Conservation (phyloP, 2,329 filamentous ascomycete species). For the Cladophialophora bantiana region DNA sequence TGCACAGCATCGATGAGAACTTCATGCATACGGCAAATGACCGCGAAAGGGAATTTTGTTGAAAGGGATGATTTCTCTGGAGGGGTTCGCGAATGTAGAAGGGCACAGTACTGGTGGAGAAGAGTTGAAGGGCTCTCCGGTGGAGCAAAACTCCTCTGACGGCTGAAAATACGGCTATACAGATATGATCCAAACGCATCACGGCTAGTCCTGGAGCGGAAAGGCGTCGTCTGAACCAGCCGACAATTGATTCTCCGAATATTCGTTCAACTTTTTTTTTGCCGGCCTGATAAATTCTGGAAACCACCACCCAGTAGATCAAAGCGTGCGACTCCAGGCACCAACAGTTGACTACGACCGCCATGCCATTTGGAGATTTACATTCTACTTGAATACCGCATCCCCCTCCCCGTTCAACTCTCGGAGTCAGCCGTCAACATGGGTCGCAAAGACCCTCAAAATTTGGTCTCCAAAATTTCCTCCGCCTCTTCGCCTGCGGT, state of each 20-base stretch:
- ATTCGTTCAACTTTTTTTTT: slow-evolving; percentile 51
- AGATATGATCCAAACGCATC: neutral
- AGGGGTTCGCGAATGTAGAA: neutral
- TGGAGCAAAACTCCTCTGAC: neutral
- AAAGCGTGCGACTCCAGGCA: neutral
- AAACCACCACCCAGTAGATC: neutral
- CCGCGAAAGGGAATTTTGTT: neutral
- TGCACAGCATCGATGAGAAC: neutral
- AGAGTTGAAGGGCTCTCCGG: neutral
- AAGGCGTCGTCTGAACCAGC: neutral
- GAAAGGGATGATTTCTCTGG: neutral
- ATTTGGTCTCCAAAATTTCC: slow-evolving; percentile 53
- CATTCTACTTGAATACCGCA: slow-evolving; percentile 4
- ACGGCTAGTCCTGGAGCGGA: slow-evolving; percentile 7
- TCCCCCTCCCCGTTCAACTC: slow-evolving; percentile 12
- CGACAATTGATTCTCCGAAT: slow-evolving; percentile 12
- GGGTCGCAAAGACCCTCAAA: slow-evolving; percentile 55
- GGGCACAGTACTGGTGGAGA: neutral
- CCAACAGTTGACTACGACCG: neutral
- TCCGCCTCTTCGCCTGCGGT: slow-evolving; percentile 50
- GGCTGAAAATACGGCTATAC: neutral
- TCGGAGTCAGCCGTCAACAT: slow-evolving; percentile 45
- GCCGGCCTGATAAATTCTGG: slow-evolving; percentile 4
- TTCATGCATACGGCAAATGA: neutral
- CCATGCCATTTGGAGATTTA: slow-evolving; percentile 8